Conservation (phyloP, 305 asterid genomes). For the Andrographis paniculata region DNA sequence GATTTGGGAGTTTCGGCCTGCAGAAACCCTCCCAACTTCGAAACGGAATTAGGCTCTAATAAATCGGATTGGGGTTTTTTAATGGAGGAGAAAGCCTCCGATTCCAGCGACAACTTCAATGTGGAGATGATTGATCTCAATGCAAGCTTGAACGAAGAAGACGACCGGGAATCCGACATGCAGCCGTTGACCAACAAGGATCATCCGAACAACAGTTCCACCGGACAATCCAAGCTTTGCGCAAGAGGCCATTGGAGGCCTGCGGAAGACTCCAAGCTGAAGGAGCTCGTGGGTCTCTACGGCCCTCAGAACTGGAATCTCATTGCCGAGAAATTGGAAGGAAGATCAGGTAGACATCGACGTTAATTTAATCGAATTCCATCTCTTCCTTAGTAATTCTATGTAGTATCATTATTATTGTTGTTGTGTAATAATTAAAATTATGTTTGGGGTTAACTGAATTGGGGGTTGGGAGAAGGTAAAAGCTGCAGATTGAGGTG, state of each 20-base stretch:
- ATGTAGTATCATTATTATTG: too few relatives aligned
- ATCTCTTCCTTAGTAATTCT: neutral
- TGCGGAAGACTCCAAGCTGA: conserved; percentile 76
- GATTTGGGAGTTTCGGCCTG: neutral
- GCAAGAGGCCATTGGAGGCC: conserved; percentile 69
- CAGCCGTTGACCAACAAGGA: neutral
- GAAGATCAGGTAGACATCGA: conserved; percentile 63
- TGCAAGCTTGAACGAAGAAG: neutral
- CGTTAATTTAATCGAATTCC: neutral
- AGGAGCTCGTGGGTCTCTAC: conserved; percentile 73
- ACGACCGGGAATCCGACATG: conserved; percentile 1
- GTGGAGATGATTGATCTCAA: neutral
- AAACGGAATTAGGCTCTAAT: neutral
- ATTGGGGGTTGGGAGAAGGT: too few relatives aligned
- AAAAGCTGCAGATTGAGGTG: conserved; percentile 72
- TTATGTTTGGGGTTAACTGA: too few relatives aligned
- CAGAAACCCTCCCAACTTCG: too few relatives aligned
- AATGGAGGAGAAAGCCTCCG: neutral
- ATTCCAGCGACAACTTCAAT: neutral
- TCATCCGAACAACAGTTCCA: neutral
- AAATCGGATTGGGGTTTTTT: neutral
- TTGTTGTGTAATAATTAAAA: too few relatives aligned
- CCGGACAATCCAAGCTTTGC: neutral
- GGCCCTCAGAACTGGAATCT: conserved; percentile 98
- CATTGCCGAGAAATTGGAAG: conserved; percentile 75